phyloP scores from a whole-genome alignment of 2,329 filamentous ascomycete species.

The Colletotrichum neosansevieriae region DNA sequence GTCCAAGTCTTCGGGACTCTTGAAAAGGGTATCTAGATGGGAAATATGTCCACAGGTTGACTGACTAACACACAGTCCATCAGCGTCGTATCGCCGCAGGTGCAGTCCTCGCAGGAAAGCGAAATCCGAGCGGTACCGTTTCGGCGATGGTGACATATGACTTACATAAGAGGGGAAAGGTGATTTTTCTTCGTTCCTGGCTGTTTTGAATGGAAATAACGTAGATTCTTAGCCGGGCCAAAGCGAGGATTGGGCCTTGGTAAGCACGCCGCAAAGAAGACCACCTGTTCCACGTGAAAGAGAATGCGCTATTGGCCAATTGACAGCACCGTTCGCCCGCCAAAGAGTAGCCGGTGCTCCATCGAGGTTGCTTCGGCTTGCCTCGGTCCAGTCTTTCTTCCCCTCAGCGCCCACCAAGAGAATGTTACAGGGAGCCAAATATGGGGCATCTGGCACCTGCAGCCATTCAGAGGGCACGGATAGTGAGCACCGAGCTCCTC shows the following conservation, averaged over 20 bases:
- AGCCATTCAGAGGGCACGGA: constrained; percentile 15
- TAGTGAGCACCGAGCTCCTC: constrained; percentile 4
- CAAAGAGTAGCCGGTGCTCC: neutral
- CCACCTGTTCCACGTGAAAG: neutral
- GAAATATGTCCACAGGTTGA: neutral
- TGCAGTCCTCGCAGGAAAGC: neutral
- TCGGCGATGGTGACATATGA: constrained; percentile 12
- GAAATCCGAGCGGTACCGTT: constrained; percentile 21
- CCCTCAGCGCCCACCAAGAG: constrained; percentile 19
- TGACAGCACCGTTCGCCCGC: constrained; percentile 3
- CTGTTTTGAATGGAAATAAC: constrained; percentile 17
- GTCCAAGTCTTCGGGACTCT: neutral
- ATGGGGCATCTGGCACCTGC: neutral
- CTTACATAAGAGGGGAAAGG: constrained; percentile 16
- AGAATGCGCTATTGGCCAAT: constrained; percentile 37
- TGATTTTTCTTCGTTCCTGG: neutral
- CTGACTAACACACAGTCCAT: neutral
- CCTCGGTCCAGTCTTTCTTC: constrained; percentile 38
- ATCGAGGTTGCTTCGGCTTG: constrained; percentile 33
- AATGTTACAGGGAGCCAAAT: neutral
- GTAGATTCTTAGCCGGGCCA: constrained; percentile 17
- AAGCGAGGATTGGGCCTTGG: constrained; percentile 27
- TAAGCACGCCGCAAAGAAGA: constrained; percentile 31
- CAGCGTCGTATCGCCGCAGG: constrained; percentile 14
- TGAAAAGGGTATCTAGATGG: neutral